phyloP scores from a whole-genome alignment of 192 early-diverging fungal genomes.

The Pilaira anomala region DNA sequence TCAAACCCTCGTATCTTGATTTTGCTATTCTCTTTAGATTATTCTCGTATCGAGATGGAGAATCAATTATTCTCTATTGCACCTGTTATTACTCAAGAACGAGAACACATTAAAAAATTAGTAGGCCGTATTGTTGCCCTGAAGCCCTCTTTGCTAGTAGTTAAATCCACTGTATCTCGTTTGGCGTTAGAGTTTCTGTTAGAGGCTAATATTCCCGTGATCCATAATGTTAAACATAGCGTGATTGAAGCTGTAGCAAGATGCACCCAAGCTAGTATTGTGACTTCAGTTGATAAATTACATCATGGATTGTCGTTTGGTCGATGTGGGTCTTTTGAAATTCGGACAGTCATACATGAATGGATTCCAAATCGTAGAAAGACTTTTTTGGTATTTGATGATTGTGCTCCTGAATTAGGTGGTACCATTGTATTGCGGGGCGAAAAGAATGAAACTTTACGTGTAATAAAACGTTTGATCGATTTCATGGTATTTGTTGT shows the following conservation, averaged over 20 bases:
- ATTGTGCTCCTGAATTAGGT: conserved; percentile 73
- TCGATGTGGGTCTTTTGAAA: conserved; percentile 69
- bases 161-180: conserved; percentile 80
- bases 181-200: conserved; percentile 80
- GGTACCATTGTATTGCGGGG: conserved; percentile 91
- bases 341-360: conserved; percentile 80
- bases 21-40: conserved; percentile 85
- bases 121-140: conserved; percentile 75
- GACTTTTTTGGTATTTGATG: conserved; percentile 87
- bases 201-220: conserved; percentile 75
- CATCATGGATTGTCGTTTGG: conserved; percentile 67
- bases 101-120: conserved; percentile 76
- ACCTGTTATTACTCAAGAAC: conserved; percentile 79
- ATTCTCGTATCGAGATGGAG: conserved; percentile 60
- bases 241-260: conserved; percentile 86
- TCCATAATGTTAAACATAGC: conserved; percentile 79
- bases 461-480: conserved; percentile 77
- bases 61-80: conserved; percentile 80
- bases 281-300: conserved; percentile 81
- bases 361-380: conserved; percentile 79
- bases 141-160: conserved; percentile 75
- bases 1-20: conserved; percentile 78
- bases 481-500: conserved; percentile 82
- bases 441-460: conserved; percentile 60
- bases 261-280: conserved; percentile 79